Conservation (phyloP, 345 rosid species). For the Salix arbutifolia region DNA sequence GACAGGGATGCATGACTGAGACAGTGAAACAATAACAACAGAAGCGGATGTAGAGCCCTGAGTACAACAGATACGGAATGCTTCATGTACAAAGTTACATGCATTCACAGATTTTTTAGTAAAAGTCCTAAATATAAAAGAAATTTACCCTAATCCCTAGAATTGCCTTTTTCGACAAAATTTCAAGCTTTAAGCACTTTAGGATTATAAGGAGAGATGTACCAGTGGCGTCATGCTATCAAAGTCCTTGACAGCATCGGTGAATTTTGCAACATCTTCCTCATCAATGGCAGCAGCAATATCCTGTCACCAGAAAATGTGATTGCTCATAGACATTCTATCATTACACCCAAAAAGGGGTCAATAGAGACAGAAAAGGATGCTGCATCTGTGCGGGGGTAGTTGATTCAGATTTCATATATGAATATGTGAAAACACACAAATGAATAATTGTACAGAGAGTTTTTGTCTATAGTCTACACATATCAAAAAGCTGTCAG, state of each 20-base stretch:
- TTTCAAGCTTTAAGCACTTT: neutral
- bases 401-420: neutral
- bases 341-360: neutral
- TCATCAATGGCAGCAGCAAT: constrained; percentile 84
- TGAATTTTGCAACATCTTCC: constrained; percentile 88
- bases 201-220: constrained; percentile 7
- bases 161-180: neutral
- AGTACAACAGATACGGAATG: neutral
- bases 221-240: constrained; percentile 99
- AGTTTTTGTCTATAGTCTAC: neutral
- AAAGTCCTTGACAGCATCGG: constrained; percentile 86
- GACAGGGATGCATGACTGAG: neutral
- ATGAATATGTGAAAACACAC: neutral
- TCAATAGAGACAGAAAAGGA: neutral
- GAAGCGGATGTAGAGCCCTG: neutral
- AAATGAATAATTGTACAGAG: neutral
- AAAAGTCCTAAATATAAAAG: neutral
- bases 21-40: neutral
- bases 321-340: neutral
- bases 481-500: neutral
- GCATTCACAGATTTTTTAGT: neutral
- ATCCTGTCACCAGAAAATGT: constrained; percentile 43
- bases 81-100: neutral
- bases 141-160: neutral
- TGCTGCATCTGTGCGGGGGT: neutral